Base-by-base conservation (phyloP, 2,329 filamentous ascomycete species). In the Stemphylium vesicarium region DNA sequence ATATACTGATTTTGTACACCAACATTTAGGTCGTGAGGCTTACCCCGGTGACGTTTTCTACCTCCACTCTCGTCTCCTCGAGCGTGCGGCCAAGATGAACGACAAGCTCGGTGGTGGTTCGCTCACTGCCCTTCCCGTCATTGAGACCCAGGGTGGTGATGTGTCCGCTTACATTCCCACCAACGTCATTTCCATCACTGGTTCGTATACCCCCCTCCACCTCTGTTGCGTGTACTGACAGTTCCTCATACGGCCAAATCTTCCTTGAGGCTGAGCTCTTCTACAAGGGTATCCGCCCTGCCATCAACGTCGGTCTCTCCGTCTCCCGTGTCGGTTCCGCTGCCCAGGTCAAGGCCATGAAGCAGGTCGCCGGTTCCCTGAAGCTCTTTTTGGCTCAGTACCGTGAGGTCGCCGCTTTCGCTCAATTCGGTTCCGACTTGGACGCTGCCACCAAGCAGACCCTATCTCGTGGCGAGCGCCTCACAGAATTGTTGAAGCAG, bases 361-460 rank as follows among this genome's bases (percentile, higher is more conserved):
- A 99, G 89, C 95, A 99, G 87, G 95, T 99, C 74, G 95, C 95
- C 77, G 95, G 95, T 88, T 98, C 94, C 71, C 86, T 99, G 78
- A 99, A 99, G 89, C 92, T 99, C 74, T 99, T 98, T 92, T 91
- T 99, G 90, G 95, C 95, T 75, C 95, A 99, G 85, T 99, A 99
- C 88, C 95, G 95, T 95, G 95, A 99, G 83, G 95, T 99, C 64
- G 95, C 95, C 76, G 95, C 95, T 73, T 99, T 99, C 83, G 94
- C 95, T 74, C 95, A 99, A 84, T 99, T 99, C 88, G 95, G 95
- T 89, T 99, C 95, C 78, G 95, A 99, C 86, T 85, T 99, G 71
- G 95, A 99, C 84, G 95, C 95, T 73, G 88, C 95, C 71, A 99
- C 95, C 81, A 98, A 97, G 89, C 95, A 98, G 85, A 98, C 94